Base-by-base conservation (phyloP, 2,329 filamentous ascomycete species). In the Beauveria medogensis region DNA sequence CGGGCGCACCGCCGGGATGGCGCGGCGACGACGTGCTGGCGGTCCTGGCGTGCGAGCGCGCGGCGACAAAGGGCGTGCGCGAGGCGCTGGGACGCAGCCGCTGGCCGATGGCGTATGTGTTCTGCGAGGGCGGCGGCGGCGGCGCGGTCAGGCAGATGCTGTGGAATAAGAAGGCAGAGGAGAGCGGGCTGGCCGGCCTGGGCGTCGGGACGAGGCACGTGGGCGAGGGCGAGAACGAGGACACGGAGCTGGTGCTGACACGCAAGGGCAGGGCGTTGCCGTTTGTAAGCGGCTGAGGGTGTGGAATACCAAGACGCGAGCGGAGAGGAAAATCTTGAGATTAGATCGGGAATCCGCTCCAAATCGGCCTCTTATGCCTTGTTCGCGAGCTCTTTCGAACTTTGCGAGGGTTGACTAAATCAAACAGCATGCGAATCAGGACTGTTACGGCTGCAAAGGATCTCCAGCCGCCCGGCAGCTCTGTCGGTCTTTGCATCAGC, bases 61-160 rank as follows among this genome's bases (percentile, higher is more conserved):
- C 85, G 58, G 89, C 91, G 37, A 96, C 92, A 0, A 89, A 85
- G 68, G 93, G 92, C 1, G 85, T 95, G 3, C 77, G 90, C 61
- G 86, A 91, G 53, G 85, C 90, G 26, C 69, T 97, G 65, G 80
- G 81, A 5, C 77, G 84, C 62, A 89, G 88, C 69, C 72, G 76
- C 43, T 86, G 82, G 76, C 89, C 91, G 1, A 82, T 96, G 78
- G 86, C 86, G 0, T 95, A 85, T 67, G 72, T 90, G 28, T 83
- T 82, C 60, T 85, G 89, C 63, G 80, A 81, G 1, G 67, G 68
- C 18, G 78, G 81, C 2, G 89, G 89, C 0, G 69, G 81, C 2
- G 89, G 89, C 0, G 69, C 69, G 8, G 70, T 91, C 24, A 73
- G 80, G 67, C 88, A 92, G 74, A 82, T 92, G 72, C 66, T 91